These are phyloP conservation scores for Euphorbia pulcherrima DNA, from an alignment of 345 rosid genomes.

Conservation along the genomic window DNA sequence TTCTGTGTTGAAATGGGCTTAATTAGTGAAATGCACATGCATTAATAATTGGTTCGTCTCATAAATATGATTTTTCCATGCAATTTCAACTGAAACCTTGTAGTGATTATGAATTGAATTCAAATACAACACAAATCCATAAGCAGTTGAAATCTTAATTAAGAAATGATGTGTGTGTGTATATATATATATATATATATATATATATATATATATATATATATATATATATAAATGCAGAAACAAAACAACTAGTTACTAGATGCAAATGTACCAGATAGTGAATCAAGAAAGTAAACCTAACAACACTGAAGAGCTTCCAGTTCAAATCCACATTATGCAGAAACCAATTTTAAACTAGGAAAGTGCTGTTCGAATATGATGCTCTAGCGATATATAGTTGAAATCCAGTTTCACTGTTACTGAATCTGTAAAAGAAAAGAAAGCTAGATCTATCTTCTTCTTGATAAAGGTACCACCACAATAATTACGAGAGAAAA, in stretches of 20 bases:
- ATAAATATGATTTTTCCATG: background rate
- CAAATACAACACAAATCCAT: background rate
- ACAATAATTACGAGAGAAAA: background rate
- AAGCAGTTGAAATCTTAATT: background rate
- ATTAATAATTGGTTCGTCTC: too few relatives aligned
- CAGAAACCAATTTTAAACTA: too few relatives aligned
- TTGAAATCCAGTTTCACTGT: background rate
- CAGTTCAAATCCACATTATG: background rate
- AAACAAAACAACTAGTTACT: background rate
- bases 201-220: too few relatives aligned
- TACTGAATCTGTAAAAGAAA: background rate
- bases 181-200: too few relatives aligned
- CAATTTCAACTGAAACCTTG: background rate
- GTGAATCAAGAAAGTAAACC: background rate
- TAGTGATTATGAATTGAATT: background rate
- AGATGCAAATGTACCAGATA: constrained; percentile 2
- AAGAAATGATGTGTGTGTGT: background rate
- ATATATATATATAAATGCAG: constrained; percentile 9
- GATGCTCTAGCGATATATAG: background rate
- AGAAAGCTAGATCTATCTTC: background rate
- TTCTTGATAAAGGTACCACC: background rate
- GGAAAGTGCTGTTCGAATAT: background rate
- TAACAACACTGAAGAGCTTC: background rate
- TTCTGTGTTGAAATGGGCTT: constrained; percentile 38
- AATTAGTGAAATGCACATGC: constrained; percentile 12